These are phyloP conservation scores for Rhazya stricta DNA, from an alignment of 257 asterid species.

Conservation along the genomic window DNA sequence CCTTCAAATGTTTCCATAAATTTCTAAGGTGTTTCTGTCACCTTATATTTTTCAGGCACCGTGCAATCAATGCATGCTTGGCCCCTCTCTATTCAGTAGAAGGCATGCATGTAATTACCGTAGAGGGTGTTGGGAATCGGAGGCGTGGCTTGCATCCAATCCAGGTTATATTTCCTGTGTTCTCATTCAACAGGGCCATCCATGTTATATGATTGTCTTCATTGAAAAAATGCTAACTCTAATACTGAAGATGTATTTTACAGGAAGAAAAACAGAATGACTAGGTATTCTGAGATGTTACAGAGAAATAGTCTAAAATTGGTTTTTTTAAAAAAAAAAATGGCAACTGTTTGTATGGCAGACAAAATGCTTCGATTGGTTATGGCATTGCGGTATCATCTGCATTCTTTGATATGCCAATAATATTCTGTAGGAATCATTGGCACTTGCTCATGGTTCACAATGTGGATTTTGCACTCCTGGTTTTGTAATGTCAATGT, in stretches of 20 bases:
- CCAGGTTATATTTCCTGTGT: constrained; percentile 49
- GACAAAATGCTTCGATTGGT: constrained; percentile 10
- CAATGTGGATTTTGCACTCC: constrained; percentile 99
- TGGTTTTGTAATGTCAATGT: constrained; percentile 95
- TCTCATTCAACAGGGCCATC: no score
- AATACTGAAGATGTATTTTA: neutral
- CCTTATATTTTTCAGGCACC: constrained; percentile 53
- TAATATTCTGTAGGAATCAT: constrained; percentile 59
- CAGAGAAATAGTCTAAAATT: neutral
- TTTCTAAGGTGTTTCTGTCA: constrained; percentile 1
- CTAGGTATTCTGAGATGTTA: neutral
- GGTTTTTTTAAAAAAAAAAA: neutral
- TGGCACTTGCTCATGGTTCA: constrained; percentile 86
- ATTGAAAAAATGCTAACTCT: neutral
- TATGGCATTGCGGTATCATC: neutral
- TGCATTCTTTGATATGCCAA: constrained; percentile 9
- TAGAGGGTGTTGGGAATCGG: constrained; percentile 83
- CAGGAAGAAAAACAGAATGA: neutral
- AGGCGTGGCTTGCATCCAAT: constrained; percentile 85
- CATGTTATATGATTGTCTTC: neutral
- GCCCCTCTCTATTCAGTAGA: constrained; percentile 95
- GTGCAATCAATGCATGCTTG: constrained; percentile 85
- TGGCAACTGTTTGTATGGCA: neutral
- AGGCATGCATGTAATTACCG: constrained; percentile 96
- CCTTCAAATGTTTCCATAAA: neutral